Evolutionary conservation across 2,329 filamentous ascomycete genomes (phyloP).

Genomic region (Cadophora luteo-olivacea): DNA sequence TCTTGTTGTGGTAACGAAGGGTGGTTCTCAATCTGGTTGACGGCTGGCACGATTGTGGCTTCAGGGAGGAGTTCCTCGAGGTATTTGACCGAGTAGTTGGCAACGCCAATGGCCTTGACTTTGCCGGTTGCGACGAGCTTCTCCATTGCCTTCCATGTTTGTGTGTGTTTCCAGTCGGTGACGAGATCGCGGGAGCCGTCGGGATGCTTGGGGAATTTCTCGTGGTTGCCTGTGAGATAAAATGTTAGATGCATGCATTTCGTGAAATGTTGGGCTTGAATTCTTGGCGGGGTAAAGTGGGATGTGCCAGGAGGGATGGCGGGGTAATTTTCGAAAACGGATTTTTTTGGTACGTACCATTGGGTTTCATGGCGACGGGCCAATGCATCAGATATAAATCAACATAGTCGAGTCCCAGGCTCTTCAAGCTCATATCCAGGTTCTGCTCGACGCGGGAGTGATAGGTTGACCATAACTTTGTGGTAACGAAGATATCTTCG

Average conservation of each 20-base stretch:
- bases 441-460: conserved; percentile 72
- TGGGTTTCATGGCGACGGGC: conserved; percentile 81
- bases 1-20: conserved; percentile 62
- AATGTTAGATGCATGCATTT: background rate
- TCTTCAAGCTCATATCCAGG: conserved; percentile 75
- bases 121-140: conserved; percentile 66
- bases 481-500: conserved; percentile 69
- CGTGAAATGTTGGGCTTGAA: background rate
- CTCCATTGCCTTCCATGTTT: conserved; percentile 82
- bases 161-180: conserved; percentile 70
- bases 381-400: conserved; percentile 86
- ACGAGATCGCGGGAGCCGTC: conserved; percentile 79
- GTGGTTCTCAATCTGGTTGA: conserved; percentile 68
- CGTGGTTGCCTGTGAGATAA: conserved; percentile 63
- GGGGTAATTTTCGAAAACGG: conserved; percentile 25
- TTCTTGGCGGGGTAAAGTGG: conserved; percentile 25
- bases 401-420: conserved; percentile 79
- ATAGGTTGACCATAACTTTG: conserved; percentile 77
- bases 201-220: conserved; percentile 75
- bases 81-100: conserved; percentile 46
- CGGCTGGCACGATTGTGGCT: conserved; percentile 55
- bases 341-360: conserved; percentile 53
- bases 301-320: background rate
- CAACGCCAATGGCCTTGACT: conserved; percentile 55
- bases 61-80: conserved; percentile 48